These are phyloP conservation scores for Populus alba DNA, from an alignment of 345 rosid genomes.

Conservation along the genomic window DNA sequence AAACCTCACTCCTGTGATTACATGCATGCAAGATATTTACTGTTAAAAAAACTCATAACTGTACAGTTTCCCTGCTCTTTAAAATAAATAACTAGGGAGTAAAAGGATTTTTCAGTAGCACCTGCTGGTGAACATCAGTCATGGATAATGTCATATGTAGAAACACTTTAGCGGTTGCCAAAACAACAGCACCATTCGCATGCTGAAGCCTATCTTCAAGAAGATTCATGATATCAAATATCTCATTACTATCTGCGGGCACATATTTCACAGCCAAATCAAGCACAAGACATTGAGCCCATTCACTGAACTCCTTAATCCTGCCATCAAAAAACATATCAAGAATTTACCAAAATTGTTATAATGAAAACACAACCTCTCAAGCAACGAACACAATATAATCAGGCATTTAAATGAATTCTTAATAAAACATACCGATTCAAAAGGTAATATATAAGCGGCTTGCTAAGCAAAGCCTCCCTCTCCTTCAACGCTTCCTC, in stretches of 20 bases:
- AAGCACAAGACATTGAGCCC: constrained; percentile 97
- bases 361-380: background rate
- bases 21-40: constrained; percentile 7
- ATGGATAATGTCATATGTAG: constrained; percentile 84
- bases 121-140: constrained; percentile 99
- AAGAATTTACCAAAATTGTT: background rate
- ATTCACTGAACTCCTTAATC: constrained; percentile 89
- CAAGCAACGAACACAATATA: background rate
- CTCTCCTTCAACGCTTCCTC: constrained; percentile 86
- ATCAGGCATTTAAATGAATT: background rate
- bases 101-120: constrained; percentile 19
- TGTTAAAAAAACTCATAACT: constrained; percentile 1
- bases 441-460: constrained; percentile 63
- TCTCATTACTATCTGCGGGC: constrained; percentile 80
- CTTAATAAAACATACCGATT: constrained; percentile 53
- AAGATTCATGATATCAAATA: constrained; percentile 97
- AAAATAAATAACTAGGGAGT: background rate
- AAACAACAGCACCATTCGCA: constrained; percentile 99
- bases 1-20: constrained; percentile 3
- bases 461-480: constrained; percentile 78
- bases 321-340: constrained; percentile 43
- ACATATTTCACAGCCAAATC: constrained; percentile 86
- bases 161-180: constrained; percentile 85
- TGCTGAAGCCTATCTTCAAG: constrained; percentile 99
- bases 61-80: background rate